Percentiles rank a stretch among this genome's conserved stretches.
Evolutionary conservation across 305 asterid genomes (phyloP).

Genomic region (Rubia balearica): DNA sequence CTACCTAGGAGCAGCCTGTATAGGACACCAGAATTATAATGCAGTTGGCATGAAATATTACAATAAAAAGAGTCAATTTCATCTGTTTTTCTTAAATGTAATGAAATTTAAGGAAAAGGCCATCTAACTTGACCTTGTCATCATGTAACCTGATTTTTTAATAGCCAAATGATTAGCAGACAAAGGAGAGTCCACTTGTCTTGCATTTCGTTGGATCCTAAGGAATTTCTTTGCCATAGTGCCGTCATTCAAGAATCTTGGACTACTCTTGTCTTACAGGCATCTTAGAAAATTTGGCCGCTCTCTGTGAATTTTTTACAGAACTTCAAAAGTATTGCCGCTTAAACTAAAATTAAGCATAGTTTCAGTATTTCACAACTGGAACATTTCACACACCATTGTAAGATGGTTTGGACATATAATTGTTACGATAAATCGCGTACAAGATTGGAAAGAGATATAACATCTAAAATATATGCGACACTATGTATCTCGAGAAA

Average conservation of each 20-base stretch:
- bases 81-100: not conserved
- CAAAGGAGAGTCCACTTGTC: not conserved
- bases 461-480: not conserved
- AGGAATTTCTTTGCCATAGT: not conserved
- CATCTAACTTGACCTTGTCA: not conserved
- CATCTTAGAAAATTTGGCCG: not conserved
- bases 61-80: not conserved
- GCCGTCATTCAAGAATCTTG: not conserved
- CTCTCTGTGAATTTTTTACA: not conserved
- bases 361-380: not conserved
- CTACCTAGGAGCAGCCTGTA: not conserved
- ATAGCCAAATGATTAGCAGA: not conserved
- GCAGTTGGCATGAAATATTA: not conserved
- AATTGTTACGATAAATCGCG: not conserved
- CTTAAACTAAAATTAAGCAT: too few relatives aligned
- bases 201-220: slow-evolving; percentile 4
- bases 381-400: not conserved
- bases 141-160: not conserved
- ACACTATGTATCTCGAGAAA: not conserved
- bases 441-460: not conserved
- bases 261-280: not conserved
- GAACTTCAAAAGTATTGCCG: not conserved
- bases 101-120: not conserved
- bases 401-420: not conserved
- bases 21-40: not conserved